Base-by-base conservation (phyloP, 345 rosid genomes). In the Syzygium grande region DNA sequence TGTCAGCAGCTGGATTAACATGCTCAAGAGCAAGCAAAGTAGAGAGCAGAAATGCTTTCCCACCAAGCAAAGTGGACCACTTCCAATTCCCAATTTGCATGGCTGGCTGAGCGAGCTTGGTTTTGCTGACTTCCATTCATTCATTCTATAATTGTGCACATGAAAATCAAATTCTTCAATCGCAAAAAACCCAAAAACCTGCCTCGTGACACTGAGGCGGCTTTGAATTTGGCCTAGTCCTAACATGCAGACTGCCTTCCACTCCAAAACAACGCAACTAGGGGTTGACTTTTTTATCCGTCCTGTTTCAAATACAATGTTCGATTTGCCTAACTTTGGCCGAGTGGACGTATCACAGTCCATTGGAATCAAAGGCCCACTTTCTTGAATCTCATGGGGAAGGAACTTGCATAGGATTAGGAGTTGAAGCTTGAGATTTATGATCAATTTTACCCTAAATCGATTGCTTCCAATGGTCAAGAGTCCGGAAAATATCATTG, bases 401-500 rank as follows among this genome's bases (percentile, higher is more conserved):
- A 38, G 80, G 46, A 34, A 4, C 46, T 17, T 0, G 46, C 46
- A 2, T 7, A 30, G 43, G 43, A 30, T 30, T 4, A 68, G 43
- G 79, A 34, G 6, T 16, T 30, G 21, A 30, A 30, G 6, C 4
- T 30, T 0, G 6, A 68, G 43, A 68, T 68, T 30, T 9, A 0
- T 38, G 43, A 19, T 68, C 12, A 16, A 65, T 16, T 8, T 29
- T 9, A 68, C 43, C 43, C 79, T 34, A 0, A 68, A 30, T 68
- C 41, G 8, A 30, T 15, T 65, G 78, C 41, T 30, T 65, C 7
- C 46, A 19, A 7, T 9, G 10, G 25, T 21, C 19, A 34, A 34
- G 80, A 1, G 0, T 19, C 4, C 0, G 1, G 0, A 34, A 34
- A 19, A 73, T 19, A 17, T 41, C 0, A 34, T 11, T 0, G 0